Evolutionary conservation across 2,329 filamentous ascomycete species (phyloP), one percentile per base, ranked within the genome.

Genomic region (Pyrenochaeta sp.): DNA sequence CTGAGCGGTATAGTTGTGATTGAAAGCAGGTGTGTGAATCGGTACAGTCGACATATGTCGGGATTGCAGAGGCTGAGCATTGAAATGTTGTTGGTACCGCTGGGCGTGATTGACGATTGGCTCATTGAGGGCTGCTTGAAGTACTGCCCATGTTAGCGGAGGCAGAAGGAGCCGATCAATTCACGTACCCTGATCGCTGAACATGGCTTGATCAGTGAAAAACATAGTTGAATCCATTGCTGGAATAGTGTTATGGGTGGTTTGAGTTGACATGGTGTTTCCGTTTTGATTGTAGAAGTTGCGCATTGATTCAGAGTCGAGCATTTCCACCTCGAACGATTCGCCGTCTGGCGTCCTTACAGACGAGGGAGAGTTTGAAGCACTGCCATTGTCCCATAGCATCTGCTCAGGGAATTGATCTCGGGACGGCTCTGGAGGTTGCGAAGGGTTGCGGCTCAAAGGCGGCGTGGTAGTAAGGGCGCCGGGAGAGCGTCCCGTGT

Each of bases 321-420:
- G 65, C 66, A 73, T 69, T 7, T 71, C 68, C 20, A 66, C 61
- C 35, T 75, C 72, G 31, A 72, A 74, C 1, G 58, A 58, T 12
- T 73, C 68, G 54, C 64, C 60, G 40, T 75, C 71, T 2, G 73
- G 72, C 7, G 73, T 75, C 55, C 54, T 68, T 17, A 73, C 66
- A 53, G 71, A 74, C 11, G 67, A 73, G 7, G 72, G 71, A 35
- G 73, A 75, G 43, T 68, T 63, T n/a, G 73, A 75, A 7, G 61
- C 55, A 45, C 71, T 74, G 44, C 58, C 66, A 63, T 71, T 64
- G 48, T 73, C 68, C 60, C 63, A 74, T 45, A 64, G 49, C 58
- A 72, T 66, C 39, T 68, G 63, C 31, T 74, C 71, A 17, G 67
- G 68, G 14, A 49, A 37, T 14, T 71, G 65, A n/a, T 70, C 67